Evolutionary conservation across 176 grass and related monocot species (phyloP), one percentile per base, ranked within the genome.

Genomic region (Ensete glaucum): DNA sequence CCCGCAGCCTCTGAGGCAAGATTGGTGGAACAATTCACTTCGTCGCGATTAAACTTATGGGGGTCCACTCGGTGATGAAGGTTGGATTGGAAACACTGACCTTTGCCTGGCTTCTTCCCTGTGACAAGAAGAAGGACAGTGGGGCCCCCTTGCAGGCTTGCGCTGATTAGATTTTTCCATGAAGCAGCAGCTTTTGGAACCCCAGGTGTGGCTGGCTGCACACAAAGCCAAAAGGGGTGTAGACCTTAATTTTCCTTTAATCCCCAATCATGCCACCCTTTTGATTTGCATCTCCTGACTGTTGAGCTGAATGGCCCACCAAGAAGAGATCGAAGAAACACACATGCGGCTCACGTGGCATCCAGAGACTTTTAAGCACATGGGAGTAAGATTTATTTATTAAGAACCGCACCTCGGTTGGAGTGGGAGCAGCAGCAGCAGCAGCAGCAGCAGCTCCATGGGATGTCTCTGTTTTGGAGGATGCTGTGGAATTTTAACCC

Each of bases 241-340:
- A 65, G 63, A 0, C 26, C 24, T 67, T 17, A 24, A 23, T 23
- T 67, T 17, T 67, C 26, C n/a, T 16, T 16, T 29, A 16, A 25
- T 43, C 64, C 64, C 64, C 64, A 67, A 67, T 67, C 64, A 67
- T 67, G 25, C 23, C 24, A 67, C 23, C 25, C 5, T 67, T 67
- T 67, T 43, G 26, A 67, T 29, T 67, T 34, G 64, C 4, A 67
- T 24, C 24, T 2, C 26, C 24, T 21, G 34, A 43, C 34, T 29
- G 2, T 2, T 2, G 29, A 3, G 29, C 29, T 29, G 3, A 29
- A 29, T 29, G 29, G 3, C 29, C 29, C 29, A 29, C 29, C 29
- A 2, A 29, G 29, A 29, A 29, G 3, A 29, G 29, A 29, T 29
- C 29, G 22, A 29, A 29, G 3, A 4, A 29, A 29, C 27, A 29